Conservation (phyloP, 2,329 filamentous ascomycete species). For the Xylaria sp. region DNA sequence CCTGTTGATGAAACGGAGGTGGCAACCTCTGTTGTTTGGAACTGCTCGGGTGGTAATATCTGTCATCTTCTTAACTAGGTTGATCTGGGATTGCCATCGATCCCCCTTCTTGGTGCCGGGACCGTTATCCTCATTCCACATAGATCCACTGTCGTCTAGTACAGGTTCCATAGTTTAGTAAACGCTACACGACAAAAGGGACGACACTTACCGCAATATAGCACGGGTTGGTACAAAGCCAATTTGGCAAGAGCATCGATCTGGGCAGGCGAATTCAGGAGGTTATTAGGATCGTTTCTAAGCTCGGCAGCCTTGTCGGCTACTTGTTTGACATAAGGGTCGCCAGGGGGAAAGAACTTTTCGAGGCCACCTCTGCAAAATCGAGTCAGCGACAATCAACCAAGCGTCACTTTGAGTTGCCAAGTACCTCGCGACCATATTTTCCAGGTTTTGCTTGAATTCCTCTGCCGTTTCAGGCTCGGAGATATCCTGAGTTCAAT, state of each 20-base stretch:
- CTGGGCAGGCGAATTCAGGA: constrained; percentile 25
- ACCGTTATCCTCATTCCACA: constrained; percentile 24
- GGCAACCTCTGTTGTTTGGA: constrained; percentile 22
- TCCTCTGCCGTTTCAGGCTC: constrained; percentile 17
- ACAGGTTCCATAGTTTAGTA: not conserved
- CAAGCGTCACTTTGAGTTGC: not conserved
- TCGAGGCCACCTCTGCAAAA: constrained; percentile 19
- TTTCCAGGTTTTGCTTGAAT: constrained; percentile 23
- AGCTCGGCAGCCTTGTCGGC: constrained; percentile 24
- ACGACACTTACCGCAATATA: constrained; percentile 27
- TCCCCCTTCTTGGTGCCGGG: constrained; percentile 21
- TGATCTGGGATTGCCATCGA: constrained; percentile 22
- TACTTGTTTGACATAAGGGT: constrained; percentile 24
- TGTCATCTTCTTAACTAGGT: constrained; percentile 24
- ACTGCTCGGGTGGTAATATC: constrained; percentile 22
- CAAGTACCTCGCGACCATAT: constrained; percentile 6
- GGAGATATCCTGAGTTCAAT: constrained; percentile 9
- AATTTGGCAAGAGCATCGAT: constrained; percentile 27
- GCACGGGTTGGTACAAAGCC: constrained; percentile 27
- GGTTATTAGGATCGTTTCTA: constrained; percentile 23
- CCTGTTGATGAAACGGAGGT: constrained; percentile 30
- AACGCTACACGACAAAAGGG: not conserved
- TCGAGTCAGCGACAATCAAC: not conserved
- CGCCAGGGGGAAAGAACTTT: constrained; percentile 21
- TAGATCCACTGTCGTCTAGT: constrained; percentile 29